Evolutionary conservation across 2,329 filamentous ascomycete species (phyloP).

Genomic region (Colletotrichum lupini): DNA sequence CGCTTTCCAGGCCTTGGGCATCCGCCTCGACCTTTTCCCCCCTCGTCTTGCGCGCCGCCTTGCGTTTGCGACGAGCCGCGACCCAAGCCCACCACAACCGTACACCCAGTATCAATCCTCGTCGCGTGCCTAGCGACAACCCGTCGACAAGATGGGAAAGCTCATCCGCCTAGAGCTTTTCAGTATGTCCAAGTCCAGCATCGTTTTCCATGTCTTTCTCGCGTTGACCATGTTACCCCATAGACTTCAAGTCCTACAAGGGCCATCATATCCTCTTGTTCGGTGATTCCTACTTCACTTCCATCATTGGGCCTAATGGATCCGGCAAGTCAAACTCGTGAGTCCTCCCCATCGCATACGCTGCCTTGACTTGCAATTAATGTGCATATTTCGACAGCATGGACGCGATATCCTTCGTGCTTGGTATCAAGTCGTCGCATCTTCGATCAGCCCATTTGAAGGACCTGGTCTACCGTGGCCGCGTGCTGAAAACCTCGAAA

Average conservation of each 20-base stretch:
- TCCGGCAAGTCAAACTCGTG: conserved; percentile 99
- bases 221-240: conserved; percentile 10
- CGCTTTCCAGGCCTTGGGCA: not conserved
- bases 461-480: conserved; percentile 95
- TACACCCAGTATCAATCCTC: not conserved
- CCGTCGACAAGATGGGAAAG: conserved; percentile 82
- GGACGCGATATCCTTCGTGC: conserved; percentile 99
- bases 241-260: conserved; percentile 99
- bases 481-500: conserved; percentile 90
- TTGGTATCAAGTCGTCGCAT: conserved; percentile 99
- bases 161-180: conserved; percentile 94
- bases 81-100: not conserved
- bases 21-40: not conserved
- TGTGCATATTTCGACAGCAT: conserved; percentile 68
- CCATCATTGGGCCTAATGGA: conserved; percentile 99
- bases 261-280: conserved; percentile 95
- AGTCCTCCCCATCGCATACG: conserved; percentile 42
- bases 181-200: conserved; percentile 68
- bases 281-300: conserved; percentile 98
- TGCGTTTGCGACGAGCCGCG: conserved; percentile 14
- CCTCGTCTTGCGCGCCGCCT: conserved; percentile 6
- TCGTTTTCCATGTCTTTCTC: not conserved
- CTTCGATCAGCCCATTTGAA: conserved; percentile 92
- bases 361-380: conserved; percentile 38
- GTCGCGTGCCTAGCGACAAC: conserved; percentile 25